Evolutionary conservation across 2,329 filamentous ascomycete genomes (phyloP).

Genomic region (Cytospora piceicola): DNA sequence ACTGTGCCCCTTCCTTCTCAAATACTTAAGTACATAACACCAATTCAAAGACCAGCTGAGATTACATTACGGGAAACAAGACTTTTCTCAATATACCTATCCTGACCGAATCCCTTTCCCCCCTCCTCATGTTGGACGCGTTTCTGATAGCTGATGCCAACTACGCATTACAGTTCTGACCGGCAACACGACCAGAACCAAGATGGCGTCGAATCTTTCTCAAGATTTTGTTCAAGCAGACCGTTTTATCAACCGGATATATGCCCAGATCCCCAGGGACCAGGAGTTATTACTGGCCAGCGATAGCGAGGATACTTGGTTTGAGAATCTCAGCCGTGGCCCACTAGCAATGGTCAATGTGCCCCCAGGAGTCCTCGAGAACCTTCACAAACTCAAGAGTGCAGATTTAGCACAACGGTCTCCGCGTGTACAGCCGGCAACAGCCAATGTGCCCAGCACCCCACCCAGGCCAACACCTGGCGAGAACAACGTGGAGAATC

Average conservation of each 20-base stretch:
- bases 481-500: neutral
- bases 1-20: neutral
- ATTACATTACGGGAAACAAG: neutral
- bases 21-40: neutral
- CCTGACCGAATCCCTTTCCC: neutral
- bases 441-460: neutral
- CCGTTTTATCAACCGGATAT: slow-evolving; percentile 44
- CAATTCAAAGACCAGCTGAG: neutral
- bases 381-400: slow-evolving; percentile 30
- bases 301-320: slow-evolving; percentile 46
- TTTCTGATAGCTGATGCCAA: neutral
- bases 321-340: slow-evolving; percentile 31
- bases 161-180: neutral
- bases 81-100: no score
- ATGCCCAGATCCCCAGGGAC: slow-evolving; percentile 50
- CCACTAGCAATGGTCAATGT: slow-evolving; percentile 39
- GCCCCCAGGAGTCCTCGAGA: slow-evolving; percentile 40
- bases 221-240: slow-evolving; percentile 36
- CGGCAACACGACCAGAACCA: neutral
- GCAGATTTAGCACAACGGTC: slow-evolving; percentile 30
- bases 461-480: neutral
- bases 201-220: slow-evolving; percentile 30
- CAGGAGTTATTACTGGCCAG: slow-evolving; percentile 55
- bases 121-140: neutral
- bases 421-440: slow-evolving; percentile 14